phyloP scores from a whole-genome alignment of 2,329 filamentous ascomycete species.

The Claviceps citrina region DNA sequence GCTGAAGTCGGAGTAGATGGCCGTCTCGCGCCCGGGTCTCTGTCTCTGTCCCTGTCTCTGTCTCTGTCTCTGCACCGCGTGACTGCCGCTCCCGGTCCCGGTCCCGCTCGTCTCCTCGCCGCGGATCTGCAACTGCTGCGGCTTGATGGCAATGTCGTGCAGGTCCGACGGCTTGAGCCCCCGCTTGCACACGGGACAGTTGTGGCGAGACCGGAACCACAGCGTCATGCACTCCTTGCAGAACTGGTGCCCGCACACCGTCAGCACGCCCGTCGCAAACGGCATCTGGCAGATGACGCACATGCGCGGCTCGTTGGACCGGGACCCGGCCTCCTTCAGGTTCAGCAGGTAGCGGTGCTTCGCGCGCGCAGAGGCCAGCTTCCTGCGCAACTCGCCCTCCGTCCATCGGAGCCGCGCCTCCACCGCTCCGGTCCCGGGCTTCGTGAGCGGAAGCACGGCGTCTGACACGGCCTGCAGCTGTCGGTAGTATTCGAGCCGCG shows the following conservation, averaged over 20 bases:
- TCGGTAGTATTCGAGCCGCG: conserved; percentile 74
- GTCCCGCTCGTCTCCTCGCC: conserved; percentile 10
- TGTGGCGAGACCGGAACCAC: conserved; percentile 63
- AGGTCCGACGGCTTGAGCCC: conserved; percentile 51
- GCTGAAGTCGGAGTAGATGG: conserved; percentile 67
- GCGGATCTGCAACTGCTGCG: conserved; percentile 54
- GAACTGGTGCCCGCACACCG: conserved; percentile 81
- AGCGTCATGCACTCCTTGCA: conserved; percentile 72
- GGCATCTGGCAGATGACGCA: conserved; percentile 74
- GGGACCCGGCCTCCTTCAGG: conserved; percentile 42
- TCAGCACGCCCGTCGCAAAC: conserved; percentile 68
- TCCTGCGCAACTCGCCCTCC: conserved; percentile 32
- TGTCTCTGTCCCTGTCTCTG: conserved; percentile 1
- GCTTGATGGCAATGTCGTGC: conserved; percentile 73
- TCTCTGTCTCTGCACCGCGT: conserved; percentile 25
- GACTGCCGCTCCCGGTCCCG: conserved; percentile 34
- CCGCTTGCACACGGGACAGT: conserved; percentile 74
- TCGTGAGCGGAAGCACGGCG: conserved; percentile 61
- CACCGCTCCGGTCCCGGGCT: conserved; percentile 36
- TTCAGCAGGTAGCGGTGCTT: conserved; percentile 59
- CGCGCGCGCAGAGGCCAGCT: conserved; percentile 47
- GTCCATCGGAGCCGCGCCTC: conserved; percentile 20
- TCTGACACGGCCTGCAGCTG: conserved; percentile 88
- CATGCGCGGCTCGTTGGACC: conserved; percentile 46
- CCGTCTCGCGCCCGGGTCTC: conserved; percentile 11